These are phyloP conservation scores for Asterochloris sp. DNA, from an alignment of 139 green algal species.

Conservation along the genomic window DNA sequence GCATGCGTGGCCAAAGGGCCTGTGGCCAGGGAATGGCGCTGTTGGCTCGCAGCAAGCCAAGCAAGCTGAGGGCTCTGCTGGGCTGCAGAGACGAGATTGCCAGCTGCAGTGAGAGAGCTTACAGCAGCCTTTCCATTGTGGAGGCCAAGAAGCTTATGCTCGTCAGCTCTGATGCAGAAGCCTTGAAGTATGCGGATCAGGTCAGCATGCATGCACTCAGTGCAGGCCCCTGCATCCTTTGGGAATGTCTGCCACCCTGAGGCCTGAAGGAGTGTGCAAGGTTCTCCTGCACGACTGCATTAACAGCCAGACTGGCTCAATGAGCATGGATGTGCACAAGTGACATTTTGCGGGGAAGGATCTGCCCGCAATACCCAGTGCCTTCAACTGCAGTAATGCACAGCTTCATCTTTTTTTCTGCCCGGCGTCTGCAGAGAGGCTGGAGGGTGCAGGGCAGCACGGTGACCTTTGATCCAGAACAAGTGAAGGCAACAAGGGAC, in stretches of 20 bases:
- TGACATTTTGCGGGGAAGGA: background rate
- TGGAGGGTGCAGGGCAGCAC: conserved; percentile 59
- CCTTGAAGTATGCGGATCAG: conserved; percentile 58
- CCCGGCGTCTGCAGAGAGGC: conserved; percentile 40
- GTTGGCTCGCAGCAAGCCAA: background rate
- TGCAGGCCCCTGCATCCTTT: background rate
- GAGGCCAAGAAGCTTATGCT: conserved; percentile 81
- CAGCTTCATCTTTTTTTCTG: background rate
- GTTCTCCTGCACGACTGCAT: background rate
- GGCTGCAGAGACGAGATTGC: conserved; percentile 86
- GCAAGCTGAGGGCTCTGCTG: background rate
- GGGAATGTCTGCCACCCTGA: background rate
- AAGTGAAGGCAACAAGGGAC: conserved; percentile 10
- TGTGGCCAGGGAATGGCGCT: background rate
- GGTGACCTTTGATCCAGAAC: conserved; percentile 55
- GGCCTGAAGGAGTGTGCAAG: no score
- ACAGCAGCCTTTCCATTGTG: conserved; percentile 57
- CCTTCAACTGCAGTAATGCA: no score
- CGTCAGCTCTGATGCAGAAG: conserved; percentile 56
- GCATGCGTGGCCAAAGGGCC: background rate
- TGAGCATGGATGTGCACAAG: background rate
- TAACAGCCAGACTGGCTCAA: background rate
- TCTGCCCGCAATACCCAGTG: no score
- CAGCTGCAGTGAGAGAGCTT: conserved; percentile 85
- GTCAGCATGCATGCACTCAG: conserved; percentile 1